Base-by-base conservation (phyloP, 768 basidiomycete genomes). In the Russula sp. region DNA sequence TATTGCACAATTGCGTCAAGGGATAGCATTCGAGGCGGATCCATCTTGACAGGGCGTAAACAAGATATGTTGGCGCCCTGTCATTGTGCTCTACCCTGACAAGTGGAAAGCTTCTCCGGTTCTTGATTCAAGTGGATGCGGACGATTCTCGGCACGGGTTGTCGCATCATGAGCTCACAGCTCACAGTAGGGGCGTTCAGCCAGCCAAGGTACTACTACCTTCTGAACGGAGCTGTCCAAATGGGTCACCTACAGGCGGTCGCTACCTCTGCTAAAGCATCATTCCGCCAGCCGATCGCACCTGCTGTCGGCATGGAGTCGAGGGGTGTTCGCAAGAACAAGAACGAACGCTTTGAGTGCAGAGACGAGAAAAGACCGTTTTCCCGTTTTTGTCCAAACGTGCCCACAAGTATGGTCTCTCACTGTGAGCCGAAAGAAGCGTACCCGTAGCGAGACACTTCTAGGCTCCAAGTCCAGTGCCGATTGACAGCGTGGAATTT, bases 1-100 rank as follows among this genome's bases (percentile, higher is more conserved):
- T 6, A 39, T 50, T 50, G 20, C 31, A 27, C 57, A 40, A 58
- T 58, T 58, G 52, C 35, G 44, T 61, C 59, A 50, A 47, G 52
- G 59, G 52, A 31, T 50, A 5, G 11, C 14, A 45, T 8, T 20
- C 9, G 3, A 20, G 9, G 32, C n/a, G 44, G 40, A 39, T 48
- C 45, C 56, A 20, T 40, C 20, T 13, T 27, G 37, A 54, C 20
- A 48, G 53, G 22, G 53, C 37, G 39, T 14, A 40, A 40, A 20
- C 4, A 22, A 11, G 22, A 48, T 48, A 13, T 16, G 22, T n/a
- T 9, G 10, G 7, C 2, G 9, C 8, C 20, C 20, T 9, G n/a
- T 20, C 45, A 7, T 47, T 20, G 39, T 40, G 39, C 39, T 7
- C 10, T 13, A 13, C 11, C 39, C 39, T 4, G 4, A 40, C 3